Evolutionary conservation across 495 filamentous ascomycete species (phyloP).

Genomic region (Astrothelium subdiscretum): DNA sequence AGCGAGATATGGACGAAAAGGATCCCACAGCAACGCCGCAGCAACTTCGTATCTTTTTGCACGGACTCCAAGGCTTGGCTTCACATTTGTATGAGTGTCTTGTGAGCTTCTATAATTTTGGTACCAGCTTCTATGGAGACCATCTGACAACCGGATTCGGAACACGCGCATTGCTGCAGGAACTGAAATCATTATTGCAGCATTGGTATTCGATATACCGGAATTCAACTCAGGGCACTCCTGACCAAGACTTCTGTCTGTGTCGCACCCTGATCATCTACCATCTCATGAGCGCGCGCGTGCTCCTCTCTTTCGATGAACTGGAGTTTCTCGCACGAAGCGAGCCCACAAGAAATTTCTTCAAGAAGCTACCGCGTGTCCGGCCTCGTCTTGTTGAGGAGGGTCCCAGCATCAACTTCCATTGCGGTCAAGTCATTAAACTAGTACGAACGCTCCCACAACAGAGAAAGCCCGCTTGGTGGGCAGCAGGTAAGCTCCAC

Average conservation of each 20-base stretch:
- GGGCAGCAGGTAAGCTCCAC: slow-evolving; percentile 29
- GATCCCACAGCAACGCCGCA: not conserved
- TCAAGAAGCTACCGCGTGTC: slow-evolving; percentile 5
- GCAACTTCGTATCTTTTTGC: not conserved
- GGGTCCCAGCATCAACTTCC: slow-evolving; percentile 7
- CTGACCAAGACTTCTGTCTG: not conserved
- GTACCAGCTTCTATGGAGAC: not conserved
- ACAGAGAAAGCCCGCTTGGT: slow-evolving; percentile 40
- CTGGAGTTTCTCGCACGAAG: slow-evolving; percentile 11
- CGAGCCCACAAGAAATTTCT: slow-evolving; percentile 8
- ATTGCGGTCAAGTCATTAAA: slow-evolving; percentile 12
- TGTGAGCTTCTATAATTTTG: not conserved
- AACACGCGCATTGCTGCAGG: not conserved
- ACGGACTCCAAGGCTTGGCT: not conserved
- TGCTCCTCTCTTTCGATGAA: slow-evolving; percentile 10
- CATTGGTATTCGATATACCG: slow-evolving; percentile 9
- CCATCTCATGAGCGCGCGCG: slow-evolving; percentile 15
- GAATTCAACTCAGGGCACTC: not conserved
- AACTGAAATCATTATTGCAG: not conserved
- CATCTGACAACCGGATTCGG: not conserved
- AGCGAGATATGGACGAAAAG: not conserved
- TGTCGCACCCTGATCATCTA: slow-evolving; percentile 13
- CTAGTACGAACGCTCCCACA: slow-evolving; percentile 17
- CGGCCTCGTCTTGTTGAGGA: slow-evolving; percentile 5
- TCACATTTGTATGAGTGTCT: not conserved